These are phyloP conservation scores for Clonostachys sp. DNA, from an alignment of 2,329 filamentous ascomycete genomes.

Conservation along the genomic window DNA sequence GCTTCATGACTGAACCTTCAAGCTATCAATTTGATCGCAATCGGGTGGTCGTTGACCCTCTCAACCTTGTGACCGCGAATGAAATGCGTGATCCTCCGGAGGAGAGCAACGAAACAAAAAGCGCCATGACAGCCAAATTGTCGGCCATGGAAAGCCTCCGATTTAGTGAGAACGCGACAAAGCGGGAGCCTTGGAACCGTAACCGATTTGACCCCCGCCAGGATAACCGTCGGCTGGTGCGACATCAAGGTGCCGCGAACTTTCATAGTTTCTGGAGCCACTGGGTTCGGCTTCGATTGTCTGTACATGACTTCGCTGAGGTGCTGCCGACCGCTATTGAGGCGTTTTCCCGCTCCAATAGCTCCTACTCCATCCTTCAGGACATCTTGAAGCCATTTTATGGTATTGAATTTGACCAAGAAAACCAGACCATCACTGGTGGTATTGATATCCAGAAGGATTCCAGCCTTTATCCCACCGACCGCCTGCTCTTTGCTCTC, in stretches of 20 bases:
- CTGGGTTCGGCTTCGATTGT: conserved; percentile 13
- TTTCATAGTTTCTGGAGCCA: conserved; percentile 16
- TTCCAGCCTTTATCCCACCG: conserved; percentile 54
- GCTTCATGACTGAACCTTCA: conserved; percentile 37
- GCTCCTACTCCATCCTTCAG: conserved; percentile 20
- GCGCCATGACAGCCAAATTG: too few species aligned
- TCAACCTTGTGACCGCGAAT: conserved; percentile 15
- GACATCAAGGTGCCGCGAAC: conserved; percentile 7
- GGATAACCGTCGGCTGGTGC: conserved; percentile 17
- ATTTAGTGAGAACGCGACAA: conserved; percentile 17
- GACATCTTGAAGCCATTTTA: conserved; percentile 25
- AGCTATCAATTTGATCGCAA: conserved; percentile 41
- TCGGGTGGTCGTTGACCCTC: conserved; percentile 29
- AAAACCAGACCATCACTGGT: conserved; percentile 15
- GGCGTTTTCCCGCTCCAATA: conserved; percentile 31
- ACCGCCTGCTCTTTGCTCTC: conserved; percentile 57
- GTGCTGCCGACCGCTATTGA: background rate
- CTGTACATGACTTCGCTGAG: conserved; percentile 1
- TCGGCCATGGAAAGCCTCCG: conserved; percentile 19
- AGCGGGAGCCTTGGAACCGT: conserved; percentile 21
- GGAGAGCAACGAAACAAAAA: conserved; percentile 6
- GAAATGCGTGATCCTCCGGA: background rate
- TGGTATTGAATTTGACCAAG: conserved; percentile 14
- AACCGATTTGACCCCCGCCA: conserved; percentile 9
- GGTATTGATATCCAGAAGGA: conserved; percentile 33